Evolutionary conservation across 495 filamentous ascomycete species (phyloP), one percentile per base, ranked within the genome.

Genomic region (Aspergillus affinis): DNA sequence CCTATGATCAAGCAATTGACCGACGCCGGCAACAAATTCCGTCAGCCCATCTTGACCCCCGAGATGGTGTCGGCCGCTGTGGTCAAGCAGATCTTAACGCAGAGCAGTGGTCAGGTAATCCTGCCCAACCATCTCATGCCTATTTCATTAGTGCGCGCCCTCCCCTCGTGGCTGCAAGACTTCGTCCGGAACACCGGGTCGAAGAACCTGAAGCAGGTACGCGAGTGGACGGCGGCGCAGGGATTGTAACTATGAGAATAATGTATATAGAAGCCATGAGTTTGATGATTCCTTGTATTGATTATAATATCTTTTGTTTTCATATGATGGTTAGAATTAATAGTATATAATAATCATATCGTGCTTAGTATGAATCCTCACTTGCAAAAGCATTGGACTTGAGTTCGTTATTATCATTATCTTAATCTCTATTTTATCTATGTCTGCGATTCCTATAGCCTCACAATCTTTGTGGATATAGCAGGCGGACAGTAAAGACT

Each of bases 151-250:
- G 53, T 80, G 51, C 65, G 77, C 2, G 77, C 67, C 4, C 59
- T 80, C 54, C 77, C 77, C 6, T 63, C 61, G 7, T 80, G 77
- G 77, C 50, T 75, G 56, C 77, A 80, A 61, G 77, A 80, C 54
- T 44, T 44, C 3, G 64, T 66, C n/a, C 67, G 77, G 19, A 62
- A 65, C 8, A 45, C 67, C 45, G 71, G 63, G 3, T 77, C 74
- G 0, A 61, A 53, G 50, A 53, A 63, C 56, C 53, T 73, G 57
- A 52, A 53, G n/a, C 54, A 58, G 1, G n/a, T 71, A 19, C 61
- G 66, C 10, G 57, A 65, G 19, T 52, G 18, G 20, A 57, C 61
- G 54, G 30, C 27, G 26, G 10, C 52, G 26, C 26, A 54, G 15
- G 21, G 5, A 26, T 27, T 49, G n/a, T 21, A 49, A 49, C 12